Conservation (phyloP, 202 grass and related monocot species). For the Schoenoplectus triqueter region DNA sequence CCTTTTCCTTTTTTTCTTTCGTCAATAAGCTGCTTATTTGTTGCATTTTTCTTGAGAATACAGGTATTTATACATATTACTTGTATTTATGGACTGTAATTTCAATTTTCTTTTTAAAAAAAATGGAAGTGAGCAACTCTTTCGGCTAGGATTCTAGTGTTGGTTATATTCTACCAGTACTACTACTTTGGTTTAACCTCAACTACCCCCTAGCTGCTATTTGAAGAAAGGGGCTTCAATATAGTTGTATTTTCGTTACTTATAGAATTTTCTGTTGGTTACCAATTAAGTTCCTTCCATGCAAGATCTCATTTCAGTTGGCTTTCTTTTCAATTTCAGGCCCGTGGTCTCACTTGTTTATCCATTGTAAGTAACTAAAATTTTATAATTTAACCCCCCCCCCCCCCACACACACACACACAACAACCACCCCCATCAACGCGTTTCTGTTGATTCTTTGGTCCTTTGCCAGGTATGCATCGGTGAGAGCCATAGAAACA, state of each 20-base stretch:
- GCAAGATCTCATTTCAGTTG: slow-evolving; percentile 6
- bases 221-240: not conserved
- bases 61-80: not conserved
- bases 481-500: slow-evolving; percentile 87
- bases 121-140: not conserved
- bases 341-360: slow-evolving; percentile 76
- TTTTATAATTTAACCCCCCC: slow-evolving; percentile 22
- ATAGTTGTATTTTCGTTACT: slow-evolving; percentile 20
- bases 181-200: slow-evolving; percentile 13
- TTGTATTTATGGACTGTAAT: not conserved
- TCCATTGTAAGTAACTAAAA: slow-evolving; percentile 71
- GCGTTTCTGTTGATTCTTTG: slow-evolving; percentile 13
- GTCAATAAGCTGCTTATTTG: not conserved
- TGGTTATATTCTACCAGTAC: not conserved
- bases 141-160: not conserved
- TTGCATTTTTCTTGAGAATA: not conserved
- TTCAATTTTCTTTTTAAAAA: not conserved
- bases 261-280: not conserved
- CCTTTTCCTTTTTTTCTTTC: not conserved
- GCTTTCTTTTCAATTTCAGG: slow-evolving; percentile 53
- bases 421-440: no score
- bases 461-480: slow-evolving; percentile 74
- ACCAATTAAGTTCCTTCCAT: not conserved
- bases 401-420: no score
- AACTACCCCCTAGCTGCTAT: not conserved